Percentiles rank a stretch among this genome's conserved stretches.
Conservation (phyloP, 2,329 filamentous ascomycete genomes). For the Ophiostoma piceae region DNA sequence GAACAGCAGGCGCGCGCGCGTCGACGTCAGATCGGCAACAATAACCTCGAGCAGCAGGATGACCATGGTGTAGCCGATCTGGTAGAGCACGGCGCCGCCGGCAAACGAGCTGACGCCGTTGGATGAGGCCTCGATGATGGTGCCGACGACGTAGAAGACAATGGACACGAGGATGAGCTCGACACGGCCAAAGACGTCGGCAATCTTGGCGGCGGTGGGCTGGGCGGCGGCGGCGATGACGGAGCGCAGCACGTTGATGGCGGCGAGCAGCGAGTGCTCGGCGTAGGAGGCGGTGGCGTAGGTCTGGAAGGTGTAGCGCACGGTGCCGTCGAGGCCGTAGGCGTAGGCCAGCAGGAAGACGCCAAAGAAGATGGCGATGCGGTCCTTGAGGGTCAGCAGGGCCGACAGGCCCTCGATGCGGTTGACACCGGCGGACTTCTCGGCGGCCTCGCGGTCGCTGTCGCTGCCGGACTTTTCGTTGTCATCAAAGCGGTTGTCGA, state of each 20-base stretch:
- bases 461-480: not conserved
- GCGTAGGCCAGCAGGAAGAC: conserved; percentile 60
- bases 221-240: conserved; percentile 33
- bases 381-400: conserved; percentile 49
- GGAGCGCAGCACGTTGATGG: conserved; percentile 41
- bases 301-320: conserved; percentile 53
- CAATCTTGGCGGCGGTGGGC: conserved; percentile 56
- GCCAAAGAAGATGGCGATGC: conserved; percentile 47
- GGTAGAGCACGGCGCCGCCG: conserved; percentile 56
- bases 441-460: not conserved
- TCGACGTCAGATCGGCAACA: conserved; percentile 59
- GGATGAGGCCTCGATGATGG: conserved; percentile 52
- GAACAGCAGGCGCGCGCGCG: conserved; percentile 58
- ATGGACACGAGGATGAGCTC: conserved; percentile 53
- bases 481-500: not conserved
- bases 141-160: conserved; percentile 38
- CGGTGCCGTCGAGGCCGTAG: conserved; percentile 56
- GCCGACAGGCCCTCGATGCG: conserved; percentile 53
- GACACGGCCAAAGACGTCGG: conserved; percentile 58
- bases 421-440: conserved; percentile 49
- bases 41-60: conserved; percentile 60
- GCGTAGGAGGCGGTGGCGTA: conserved; percentile 47
- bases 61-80: conserved; percentile 58
- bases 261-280: conserved; percentile 51
- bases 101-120: conserved; percentile 46